These are phyloP conservation scores for Fusarium sublunatum DNA, from an alignment of 2,329 filamentous ascomycete species.

Conservation along the genomic window DNA sequence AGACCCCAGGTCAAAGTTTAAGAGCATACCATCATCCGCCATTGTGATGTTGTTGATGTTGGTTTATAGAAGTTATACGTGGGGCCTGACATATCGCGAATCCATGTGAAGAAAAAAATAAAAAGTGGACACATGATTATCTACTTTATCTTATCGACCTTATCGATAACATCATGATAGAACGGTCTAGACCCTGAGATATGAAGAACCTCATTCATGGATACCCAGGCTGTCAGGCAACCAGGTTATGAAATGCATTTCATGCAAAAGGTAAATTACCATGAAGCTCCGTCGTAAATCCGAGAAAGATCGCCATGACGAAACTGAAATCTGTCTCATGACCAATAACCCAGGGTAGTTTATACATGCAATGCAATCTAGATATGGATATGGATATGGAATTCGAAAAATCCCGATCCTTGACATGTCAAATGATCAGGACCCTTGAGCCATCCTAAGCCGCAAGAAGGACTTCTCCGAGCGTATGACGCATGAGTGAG, in stretches of 20 bases:
- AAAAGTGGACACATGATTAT: slow-evolving; percentile 3
- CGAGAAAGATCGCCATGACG: slow-evolving; percentile 8
- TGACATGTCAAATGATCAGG: slow-evolving; percentile 29
- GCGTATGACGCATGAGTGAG: slow-evolving; percentile 18
- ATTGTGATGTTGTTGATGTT: slow-evolving; percentile 53
- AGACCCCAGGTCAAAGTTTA: slow-evolving; percentile 88
- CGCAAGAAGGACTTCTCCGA: slow-evolving; percentile 16
- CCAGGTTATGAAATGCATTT: not conserved
- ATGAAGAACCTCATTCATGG: not conserved
- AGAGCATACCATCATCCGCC: slow-evolving; percentile 93
- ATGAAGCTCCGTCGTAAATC: slow-evolving; percentile 17
- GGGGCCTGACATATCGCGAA: slow-evolving; percentile 31
- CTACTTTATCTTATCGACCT: slow-evolving; percentile 20
- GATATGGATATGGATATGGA: not conserved
- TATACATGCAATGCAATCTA: not conserved
- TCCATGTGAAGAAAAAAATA: slow-evolving; percentile 36
- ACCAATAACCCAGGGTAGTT: not conserved
- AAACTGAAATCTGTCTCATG: slow-evolving; percentile 12
- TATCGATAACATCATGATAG: slow-evolving; percentile 41
- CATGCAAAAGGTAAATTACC: not conserved
- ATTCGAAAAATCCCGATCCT: slow-evolving; percentile 9
- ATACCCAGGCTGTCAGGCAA: not conserved
- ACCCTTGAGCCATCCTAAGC: slow-evolving; percentile 16
- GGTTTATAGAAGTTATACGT: slow-evolving; percentile 37
- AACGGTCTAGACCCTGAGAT: slow-evolving; percentile 8